Conservation (phyloP, 495 filamentous ascomycete genomes). For the Neurospora intermedia region DNA sequence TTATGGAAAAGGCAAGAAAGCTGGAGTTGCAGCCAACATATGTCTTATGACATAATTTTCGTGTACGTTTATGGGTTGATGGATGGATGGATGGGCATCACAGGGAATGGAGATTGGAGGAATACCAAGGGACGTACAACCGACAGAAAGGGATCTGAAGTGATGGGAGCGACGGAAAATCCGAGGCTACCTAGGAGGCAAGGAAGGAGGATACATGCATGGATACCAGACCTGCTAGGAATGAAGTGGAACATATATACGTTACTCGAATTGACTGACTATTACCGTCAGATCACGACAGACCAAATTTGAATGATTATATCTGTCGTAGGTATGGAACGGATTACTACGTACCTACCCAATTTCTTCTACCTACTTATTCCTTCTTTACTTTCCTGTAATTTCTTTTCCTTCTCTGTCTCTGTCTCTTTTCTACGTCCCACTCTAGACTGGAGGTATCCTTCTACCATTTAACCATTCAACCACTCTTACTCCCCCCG, state of each 20-base stretch:
- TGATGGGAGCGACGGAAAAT: not conserved
- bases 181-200: not conserved
- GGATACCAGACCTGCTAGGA: not conserved
- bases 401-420: too few relatives aligned
- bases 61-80: not conserved
- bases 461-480: not conserved
- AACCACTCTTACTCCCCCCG: not conserved
- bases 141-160: not conserved
- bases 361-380: too few relatives aligned
- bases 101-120: not conserved
- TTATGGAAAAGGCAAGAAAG: not conserved
- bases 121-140: not conserved
- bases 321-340: too few relatives aligned
- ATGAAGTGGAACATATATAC: too few relatives aligned
- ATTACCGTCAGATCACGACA: too few relatives aligned
- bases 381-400: rapidly evolving
- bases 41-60: not conserved
- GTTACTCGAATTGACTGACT: too few relatives aligned
- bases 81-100: not conserved
- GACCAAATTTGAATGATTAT: too few relatives aligned
- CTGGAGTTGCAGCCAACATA: not conserved
- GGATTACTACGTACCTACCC: too few relatives aligned
- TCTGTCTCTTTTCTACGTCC: too few relatives aligned
- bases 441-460: too few relatives aligned
- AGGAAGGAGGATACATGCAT: not conserved